phyloP scores from a whole-genome alignment of 176 grass and related monocot genomes.

The Aegilops tauschii region DNA sequence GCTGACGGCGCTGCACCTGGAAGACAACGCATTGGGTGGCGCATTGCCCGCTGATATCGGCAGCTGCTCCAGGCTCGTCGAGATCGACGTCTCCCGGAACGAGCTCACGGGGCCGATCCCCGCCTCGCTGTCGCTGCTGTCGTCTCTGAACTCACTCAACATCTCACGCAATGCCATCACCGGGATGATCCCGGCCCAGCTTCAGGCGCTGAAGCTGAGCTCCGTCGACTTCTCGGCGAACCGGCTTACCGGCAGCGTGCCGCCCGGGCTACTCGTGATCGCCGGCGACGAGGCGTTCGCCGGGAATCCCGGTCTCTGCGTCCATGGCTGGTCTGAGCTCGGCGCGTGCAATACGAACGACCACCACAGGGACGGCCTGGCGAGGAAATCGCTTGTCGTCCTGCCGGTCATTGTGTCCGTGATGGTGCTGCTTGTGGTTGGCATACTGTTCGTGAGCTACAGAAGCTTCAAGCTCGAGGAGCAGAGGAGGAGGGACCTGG shows the following conservation, averaged over 20 bases:
- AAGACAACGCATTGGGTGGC: slow-evolving; percentile 52
- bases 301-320: slow-evolving; percentile 57
- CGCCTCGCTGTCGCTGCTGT: slow-evolving; percentile 30
- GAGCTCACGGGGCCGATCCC: slow-evolving; percentile 57
- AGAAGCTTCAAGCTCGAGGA: slow-evolving; percentile 72
- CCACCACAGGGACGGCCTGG: slow-evolving; percentile 25
- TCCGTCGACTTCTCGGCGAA: slow-evolving; percentile 80
- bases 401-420: slow-evolving; percentile 44
- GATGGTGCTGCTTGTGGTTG: slow-evolving; percentile 47
- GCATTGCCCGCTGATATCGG: slow-evolving; percentile 47
- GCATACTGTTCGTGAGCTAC: slow-evolving; percentile 63
- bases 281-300: slow-evolving; percentile 48
- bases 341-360: slow-evolving; percentile 44
- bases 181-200: slow-evolving; percentile 56
- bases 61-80: slow-evolving; percentile 48
- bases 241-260: slow-evolving; percentile 55
- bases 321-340: slow-evolving; percentile 34
- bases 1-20: slow-evolving; percentile 53
- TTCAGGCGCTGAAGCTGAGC: slow-evolving; percentile 68
- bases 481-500: slow-evolving; percentile 38
- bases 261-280: slow-evolving; percentile 57
- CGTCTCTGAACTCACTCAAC: slow-evolving; percentile 74
- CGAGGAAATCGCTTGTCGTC: slow-evolving; percentile 24
- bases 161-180: slow-evolving; percentile 51
- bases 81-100: slow-evolving; percentile 73